These are phyloP conservation scores for Cladochytrium replicatum DNA, from an alignment of 192 early-diverging fungal species.

Conservation along the genomic window DNA sequence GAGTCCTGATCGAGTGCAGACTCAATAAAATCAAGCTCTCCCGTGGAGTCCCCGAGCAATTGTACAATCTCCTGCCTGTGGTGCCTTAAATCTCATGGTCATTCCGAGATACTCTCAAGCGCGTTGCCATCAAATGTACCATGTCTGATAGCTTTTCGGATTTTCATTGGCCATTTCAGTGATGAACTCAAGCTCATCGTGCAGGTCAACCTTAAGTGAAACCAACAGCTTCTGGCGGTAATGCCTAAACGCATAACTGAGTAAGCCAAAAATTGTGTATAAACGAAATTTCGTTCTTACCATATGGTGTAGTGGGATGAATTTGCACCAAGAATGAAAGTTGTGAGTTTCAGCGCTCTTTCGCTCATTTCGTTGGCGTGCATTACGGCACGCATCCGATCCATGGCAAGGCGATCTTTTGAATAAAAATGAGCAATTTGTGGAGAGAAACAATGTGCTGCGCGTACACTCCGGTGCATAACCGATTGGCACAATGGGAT, in stretches of 20 bases:
- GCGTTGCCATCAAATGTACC: conserved; percentile 36
- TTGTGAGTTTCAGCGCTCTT: conserved; percentile 74
- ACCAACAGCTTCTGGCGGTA: conserved; percentile 76
- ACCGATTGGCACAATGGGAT: conserved; percentile 70
- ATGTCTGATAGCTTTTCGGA: conserved; percentile 94
- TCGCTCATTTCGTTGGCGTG: conserved; percentile 59
- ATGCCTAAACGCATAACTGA: conserved; percentile 35
- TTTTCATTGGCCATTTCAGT: conserved; percentile 56
- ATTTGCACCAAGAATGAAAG: conserved; percentile 69
- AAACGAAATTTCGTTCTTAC: conserved; percentile 29
- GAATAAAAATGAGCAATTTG: not conserved
- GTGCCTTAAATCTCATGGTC: conserved; percentile 48
- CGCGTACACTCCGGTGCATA: conserved; percentile 64
- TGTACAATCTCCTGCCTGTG: conserved; percentile 69
- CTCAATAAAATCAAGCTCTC: conserved; percentile 68
- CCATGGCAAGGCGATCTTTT: conserved; percentile 49
- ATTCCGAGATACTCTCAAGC: conserved; percentile 4
- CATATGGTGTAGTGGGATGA: conserved; percentile 94
- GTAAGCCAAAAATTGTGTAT: not conserved
- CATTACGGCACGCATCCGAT: conserved; percentile 76
- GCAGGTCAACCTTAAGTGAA: conserved; percentile 53
- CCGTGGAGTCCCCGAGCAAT: conserved; percentile 34
- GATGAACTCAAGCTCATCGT: conserved; percentile 69
- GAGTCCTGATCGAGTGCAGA: conserved; percentile 63
- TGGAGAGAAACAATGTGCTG: not conserved